phyloP scores from a whole-genome alignment of 2,329 filamentous ascomycete genomes.

The Myriosclerotinia scirpicola region DNA sequence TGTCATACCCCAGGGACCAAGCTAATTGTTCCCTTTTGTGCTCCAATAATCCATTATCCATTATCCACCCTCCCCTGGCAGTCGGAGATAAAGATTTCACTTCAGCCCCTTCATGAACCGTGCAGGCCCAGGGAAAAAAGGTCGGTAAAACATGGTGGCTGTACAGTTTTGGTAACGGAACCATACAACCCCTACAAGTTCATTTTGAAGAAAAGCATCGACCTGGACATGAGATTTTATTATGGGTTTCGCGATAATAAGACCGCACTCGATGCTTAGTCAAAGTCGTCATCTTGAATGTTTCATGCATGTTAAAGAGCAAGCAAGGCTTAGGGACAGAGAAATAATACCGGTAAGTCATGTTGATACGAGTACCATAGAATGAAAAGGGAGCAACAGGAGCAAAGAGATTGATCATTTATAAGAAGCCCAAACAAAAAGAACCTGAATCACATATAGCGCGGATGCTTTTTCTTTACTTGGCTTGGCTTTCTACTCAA shows the following conservation, averaged over 20 bases:
- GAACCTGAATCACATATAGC: neutral
- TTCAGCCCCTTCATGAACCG: slow-evolving; percentile 20
- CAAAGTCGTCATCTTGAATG: slow-evolving; percentile 14
- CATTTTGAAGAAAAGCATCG: neutral
- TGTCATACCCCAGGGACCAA: neutral
- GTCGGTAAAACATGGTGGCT: slow-evolving; percentile 13
- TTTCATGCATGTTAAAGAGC: slow-evolving; percentile 14
- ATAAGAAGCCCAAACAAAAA: neutral
- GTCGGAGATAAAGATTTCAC: slow-evolving; percentile 11
- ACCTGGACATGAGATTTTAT: slow-evolving; percentile 11
- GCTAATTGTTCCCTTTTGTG: neutral
- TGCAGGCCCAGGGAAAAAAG: slow-evolving; percentile 15
- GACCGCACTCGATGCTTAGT: slow-evolving; percentile 7
- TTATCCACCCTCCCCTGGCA: neutral
- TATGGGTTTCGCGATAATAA: slow-evolving; percentile 14
- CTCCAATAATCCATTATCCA: neutral
- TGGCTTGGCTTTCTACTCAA: slow-evolving; percentile 2
- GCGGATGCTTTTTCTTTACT: neutral
- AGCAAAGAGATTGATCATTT: neutral
- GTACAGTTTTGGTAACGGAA: slow-evolving; percentile 1
- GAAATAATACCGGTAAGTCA: no score
- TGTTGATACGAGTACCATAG: neutral
- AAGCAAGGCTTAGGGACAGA: neutral
- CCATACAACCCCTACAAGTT: slow-evolving; percentile 1
- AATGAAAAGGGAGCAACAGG: neutral